Conservation (phyloP, 768 basidiomycete genomes). For the Pholiota conissans region DNA sequence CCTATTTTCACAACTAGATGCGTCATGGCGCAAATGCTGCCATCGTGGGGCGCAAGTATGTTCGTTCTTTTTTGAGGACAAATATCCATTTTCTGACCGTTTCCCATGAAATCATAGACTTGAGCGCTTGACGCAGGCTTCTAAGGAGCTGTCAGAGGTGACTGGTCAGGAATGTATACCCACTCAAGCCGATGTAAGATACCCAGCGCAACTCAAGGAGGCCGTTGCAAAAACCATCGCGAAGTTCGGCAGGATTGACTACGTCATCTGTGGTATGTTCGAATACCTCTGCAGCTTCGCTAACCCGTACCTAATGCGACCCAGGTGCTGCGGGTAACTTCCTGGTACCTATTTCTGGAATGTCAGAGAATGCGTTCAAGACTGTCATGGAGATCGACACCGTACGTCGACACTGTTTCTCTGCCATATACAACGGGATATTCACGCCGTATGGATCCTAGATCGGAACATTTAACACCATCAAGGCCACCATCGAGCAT, state of each 20-base stretch:
- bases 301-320: background rate
- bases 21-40: conserved; percentile 76
- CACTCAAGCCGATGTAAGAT: conserved; percentile 79
- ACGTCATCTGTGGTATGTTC: conserved; percentile 84
- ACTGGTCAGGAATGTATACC: conserved; percentile 77
- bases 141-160: conserved; percentile 63
- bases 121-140: conserved; percentile 68
- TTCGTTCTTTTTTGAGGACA: conserved; percentile 2
- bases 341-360: conserved; percentile 77
- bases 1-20: conserved; percentile 51
- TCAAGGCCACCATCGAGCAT: conserved; percentile 86
- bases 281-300: background rate
- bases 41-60: conserved; percentile 89
- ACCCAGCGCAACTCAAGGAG: conserved; percentile 65
- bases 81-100: conserved; percentile 3
- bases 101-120: conserved; percentile 41
- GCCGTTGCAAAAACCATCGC: conserved; percentile 78
- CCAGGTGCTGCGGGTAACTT: conserved; percentile 96
- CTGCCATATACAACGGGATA: background rate
- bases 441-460: conserved; percentile 29
- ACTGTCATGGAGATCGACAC: conserved; percentile 95
- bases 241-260: conserved; percentile 86
- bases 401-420: conserved; percentile 37
- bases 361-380: conserved; percentile 89
- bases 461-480: conserved; percentile 92